These are phyloP conservation scores for Kipferlia bialata DNA, from an alignment of 78 protist genomes.

Conservation along the genomic window DNA sequence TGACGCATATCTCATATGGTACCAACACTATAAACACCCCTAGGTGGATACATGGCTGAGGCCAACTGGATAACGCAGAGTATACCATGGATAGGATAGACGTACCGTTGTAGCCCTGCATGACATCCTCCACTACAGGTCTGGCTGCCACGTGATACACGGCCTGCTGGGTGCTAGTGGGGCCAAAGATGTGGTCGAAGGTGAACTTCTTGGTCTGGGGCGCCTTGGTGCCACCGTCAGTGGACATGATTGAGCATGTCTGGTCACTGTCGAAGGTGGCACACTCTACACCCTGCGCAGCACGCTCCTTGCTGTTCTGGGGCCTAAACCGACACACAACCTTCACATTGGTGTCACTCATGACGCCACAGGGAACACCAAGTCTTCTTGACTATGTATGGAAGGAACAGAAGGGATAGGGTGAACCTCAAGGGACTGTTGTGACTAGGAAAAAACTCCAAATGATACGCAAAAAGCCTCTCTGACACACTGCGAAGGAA, in stretches of 20 bases:
- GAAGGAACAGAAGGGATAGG: too few relatives aligned
- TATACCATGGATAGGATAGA: too few relatives aligned
- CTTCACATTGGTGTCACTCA: background rate
- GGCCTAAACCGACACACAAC: slow-evolving; percentile 32
- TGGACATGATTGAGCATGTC: background rate
- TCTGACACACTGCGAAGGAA: too few relatives aligned
- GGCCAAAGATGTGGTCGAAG: slow-evolving; percentile 5
- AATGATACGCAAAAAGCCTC: too few relatives aligned
- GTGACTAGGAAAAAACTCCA: too few relatives aligned
- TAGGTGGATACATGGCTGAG: too few relatives aligned
- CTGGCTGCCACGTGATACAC: background rate
- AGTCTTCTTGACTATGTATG: too few relatives aligned
- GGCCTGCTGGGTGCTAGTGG: background rate
- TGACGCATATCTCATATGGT: background rate
- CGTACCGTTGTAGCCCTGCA: slow-evolving; percentile 43
- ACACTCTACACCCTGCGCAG: slow-evolving; percentile 12
- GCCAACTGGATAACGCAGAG: too few relatives aligned
- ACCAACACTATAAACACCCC: slow-evolving; percentile 22
- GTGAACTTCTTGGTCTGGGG: slow-evolving; percentile 7
- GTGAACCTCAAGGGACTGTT: too few relatives aligned
- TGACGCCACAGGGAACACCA: too few relatives aligned
- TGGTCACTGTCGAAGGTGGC: background rate
- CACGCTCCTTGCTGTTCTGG: slow-evolving; percentile 4
- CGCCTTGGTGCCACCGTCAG: background rate
- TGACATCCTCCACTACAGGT: slow-evolving; percentile 16